These are phyloP conservation scores for Eremochloa ophiuroides DNA, from an alignment of 176 grass and related monocot species.

Conservation along the genomic window DNA sequence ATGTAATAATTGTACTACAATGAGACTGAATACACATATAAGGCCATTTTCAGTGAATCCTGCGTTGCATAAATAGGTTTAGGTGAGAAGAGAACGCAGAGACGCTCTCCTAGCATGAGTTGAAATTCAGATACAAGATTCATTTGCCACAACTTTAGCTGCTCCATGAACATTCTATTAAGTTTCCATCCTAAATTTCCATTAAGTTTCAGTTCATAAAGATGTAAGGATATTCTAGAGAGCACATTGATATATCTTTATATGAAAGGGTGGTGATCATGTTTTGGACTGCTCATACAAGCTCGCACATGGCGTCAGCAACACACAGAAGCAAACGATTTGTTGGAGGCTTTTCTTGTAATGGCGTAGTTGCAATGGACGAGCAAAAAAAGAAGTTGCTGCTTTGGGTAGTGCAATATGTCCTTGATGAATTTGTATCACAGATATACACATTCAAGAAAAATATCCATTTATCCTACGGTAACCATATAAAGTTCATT, in stretches of 20 bases:
- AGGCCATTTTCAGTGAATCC: not conserved
- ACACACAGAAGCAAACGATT: not conserved
- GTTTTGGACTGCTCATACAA: conserved; percentile 8
- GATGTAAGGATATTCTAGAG: not conserved
- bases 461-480: not conserved
- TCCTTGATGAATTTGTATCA: not conserved
- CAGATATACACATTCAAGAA: not conserved
- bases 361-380: not conserved
- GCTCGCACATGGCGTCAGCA: conserved; percentile 3
- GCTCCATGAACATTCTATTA: not conserved
- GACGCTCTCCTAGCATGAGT: not conserved
- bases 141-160: not conserved
- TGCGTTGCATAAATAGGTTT: not conserved
- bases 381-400: not conserved
- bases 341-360: not conserved
- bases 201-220: not conserved
- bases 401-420: not conserved
- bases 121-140: not conserved
- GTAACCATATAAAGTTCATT: no score
- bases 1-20: not conserved
- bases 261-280: not conserved
- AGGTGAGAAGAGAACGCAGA: not conserved
- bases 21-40: not conserved
- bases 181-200: not conserved
- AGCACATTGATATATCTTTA: not conserved